These are phyloP conservation scores for Leccinellum rugosiceps DNA, from an alignment of 768 basidiomycete genomes.

Conservation along the genomic window DNA sequence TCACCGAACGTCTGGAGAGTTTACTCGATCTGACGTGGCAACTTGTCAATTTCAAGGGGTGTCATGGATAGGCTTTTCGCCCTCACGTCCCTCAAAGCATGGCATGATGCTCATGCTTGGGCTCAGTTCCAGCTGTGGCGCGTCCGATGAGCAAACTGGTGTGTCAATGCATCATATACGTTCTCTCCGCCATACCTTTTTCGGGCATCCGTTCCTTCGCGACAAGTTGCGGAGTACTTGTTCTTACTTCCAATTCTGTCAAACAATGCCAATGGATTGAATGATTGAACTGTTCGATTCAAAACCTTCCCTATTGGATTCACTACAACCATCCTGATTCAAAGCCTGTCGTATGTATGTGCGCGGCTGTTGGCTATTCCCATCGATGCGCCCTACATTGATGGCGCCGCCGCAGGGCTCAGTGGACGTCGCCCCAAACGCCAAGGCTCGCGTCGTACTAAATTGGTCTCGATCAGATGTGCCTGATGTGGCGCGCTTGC, in stretches of 20 bases:
- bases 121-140: background rate
- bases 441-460: slow-evolving; percentile 6
- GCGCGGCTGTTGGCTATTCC: background rate
- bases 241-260: background rate
- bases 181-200: slow-evolving; percentile 1
- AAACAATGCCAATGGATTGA: background rate
- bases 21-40: background rate
- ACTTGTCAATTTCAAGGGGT: background rate
- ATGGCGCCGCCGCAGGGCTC: background rate
- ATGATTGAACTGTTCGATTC: background rate
- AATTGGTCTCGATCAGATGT: slow-evolving; percentile 7
- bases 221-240: background rate
- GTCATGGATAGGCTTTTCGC: background rate
- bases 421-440: background rate
- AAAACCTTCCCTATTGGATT: background rate
- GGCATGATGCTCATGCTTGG: background rate
- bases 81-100: background rate
- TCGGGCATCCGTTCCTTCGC: background rate
- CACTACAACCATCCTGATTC: background rate
- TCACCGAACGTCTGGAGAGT: background rate
- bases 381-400: background rate
- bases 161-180: background rate
- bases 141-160: background rate
- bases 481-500: slow-evolving; percentile 10
- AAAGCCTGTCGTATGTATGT: background rate